Evolutionary conservation across 208 protist species (phyloP), one percentile per base, ranked within the genome.

Genomic region (Leishmania tarentolae): DNA sequence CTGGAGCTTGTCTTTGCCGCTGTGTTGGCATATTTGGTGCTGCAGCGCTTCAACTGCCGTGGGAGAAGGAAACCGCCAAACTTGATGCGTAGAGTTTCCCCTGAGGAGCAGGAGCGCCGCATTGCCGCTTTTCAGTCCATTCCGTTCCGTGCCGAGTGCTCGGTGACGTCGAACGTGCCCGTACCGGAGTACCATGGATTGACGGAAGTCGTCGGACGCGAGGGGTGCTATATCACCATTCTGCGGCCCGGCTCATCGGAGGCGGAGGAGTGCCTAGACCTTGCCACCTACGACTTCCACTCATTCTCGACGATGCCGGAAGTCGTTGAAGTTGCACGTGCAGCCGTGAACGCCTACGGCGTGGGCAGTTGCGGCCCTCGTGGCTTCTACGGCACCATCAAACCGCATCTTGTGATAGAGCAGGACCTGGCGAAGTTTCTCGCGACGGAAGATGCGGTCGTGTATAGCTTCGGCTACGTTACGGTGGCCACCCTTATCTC

Each of bases 321-420:
- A 47, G 82, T 99, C 57, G 76, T 96, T 46, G 91, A 93, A 42
- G 85, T 91, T n/a, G 95, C 96, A 24, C 88, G 93, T n/a, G 70
- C 89, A 6, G 92, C 95, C 3, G 91, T 99, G 57, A 80, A 92
- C 73, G 95, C 98, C 35, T 99, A 99, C 84, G 98, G 98, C 80
- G 97, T 99, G 28, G 99, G 99, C 42, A 98, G 98, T 59, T 99
- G 99, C 89, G 99, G 99, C 19, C 99, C 99, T 24, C 91, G 98
- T 74, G 97, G 97, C 74, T 99, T 99, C 87, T 99, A 99, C 86
- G 98, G 98, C 70, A 99, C 98, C 6, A 94, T 99, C 69, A 98
- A 99, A 81, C 94, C 97, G 11, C 99, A 99, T 88, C 79, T 99
- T 8, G 88, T 98, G 17, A 83, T 98, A 3, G 98, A 99, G 89